Percentiles rank a stretch among this genome's conserved stretches.
These are phyloP conservation scores for Pythium sp. DNA, from an alignment of 352 stramenopile genomes.

Conservation along the genomic window DNA sequence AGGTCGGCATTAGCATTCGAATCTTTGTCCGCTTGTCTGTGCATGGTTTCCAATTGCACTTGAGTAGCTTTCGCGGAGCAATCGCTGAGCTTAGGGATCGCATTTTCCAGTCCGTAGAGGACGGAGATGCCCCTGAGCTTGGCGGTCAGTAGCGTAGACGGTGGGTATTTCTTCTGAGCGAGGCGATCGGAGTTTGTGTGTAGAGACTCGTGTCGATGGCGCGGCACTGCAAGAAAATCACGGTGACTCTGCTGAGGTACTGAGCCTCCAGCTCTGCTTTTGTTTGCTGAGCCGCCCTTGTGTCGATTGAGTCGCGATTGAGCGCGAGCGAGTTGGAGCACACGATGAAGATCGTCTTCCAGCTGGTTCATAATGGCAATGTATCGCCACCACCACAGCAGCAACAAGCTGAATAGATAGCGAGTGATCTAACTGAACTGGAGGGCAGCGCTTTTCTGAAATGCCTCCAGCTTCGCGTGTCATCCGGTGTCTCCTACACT, in stretches of 20 bases:
- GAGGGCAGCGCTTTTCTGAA: not conserved
- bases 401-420: not conserved
- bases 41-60: slow-evolving; percentile 4
- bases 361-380: slow-evolving; percentile 10
- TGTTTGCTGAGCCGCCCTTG: not conserved
- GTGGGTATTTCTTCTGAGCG: not conserved
- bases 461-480: not conserved
- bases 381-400: not conserved
- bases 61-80: slow-evolving; percentile 16
- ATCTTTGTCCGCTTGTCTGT: slow-evolving; percentile 6
- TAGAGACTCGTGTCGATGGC: slow-evolving; percentile 28
- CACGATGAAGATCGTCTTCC: slow-evolving; percentile 57
- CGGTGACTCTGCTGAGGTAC: not conserved
- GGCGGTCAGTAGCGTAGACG: slow-evolving; percentile 24
- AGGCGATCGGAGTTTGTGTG: not conserved
- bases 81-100: slow-evolving; percentile 23
- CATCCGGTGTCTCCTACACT: not conserved
- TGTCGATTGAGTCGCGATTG: slow-evolving; percentile 6
- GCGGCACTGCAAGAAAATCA: slow-evolving; percentile 11
- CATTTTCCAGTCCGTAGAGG: slow-evolving; percentile 34
- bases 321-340: slow-evolving; percentile 39
- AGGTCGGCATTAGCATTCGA: not conserved
- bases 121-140: slow-evolving; percentile 30
- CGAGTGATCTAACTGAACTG: not conserved
- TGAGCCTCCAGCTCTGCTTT: not conserved